Conservation (phyloP, 1,284 basidiomycete species). For the Microbotryum intermedium region DNA sequence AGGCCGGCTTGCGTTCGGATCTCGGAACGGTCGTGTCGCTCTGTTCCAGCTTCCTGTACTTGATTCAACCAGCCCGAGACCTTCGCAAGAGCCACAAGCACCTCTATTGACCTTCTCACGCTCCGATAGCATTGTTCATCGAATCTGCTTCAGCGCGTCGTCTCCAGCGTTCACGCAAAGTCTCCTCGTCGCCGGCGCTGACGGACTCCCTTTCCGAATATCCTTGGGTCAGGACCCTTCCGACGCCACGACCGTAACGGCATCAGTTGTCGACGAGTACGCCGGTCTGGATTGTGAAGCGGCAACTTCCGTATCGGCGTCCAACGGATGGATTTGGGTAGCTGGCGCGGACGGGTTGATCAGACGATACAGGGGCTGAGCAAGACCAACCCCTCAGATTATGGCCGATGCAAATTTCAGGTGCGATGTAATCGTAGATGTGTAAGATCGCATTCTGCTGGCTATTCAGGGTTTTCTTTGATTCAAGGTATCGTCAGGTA, state of each 20-base stretch:
- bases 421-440: too few species aligned
- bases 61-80: not conserved
- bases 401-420: too few species aligned
- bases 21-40: conserved; percentile 5
- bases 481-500: too few species aligned
- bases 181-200: conserved; percentile 21
- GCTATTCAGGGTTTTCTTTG: too few species aligned
- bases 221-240: not conserved
- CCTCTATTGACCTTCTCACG: not conserved
- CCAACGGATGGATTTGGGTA: too few species aligned
- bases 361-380: too few species aligned
- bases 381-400: too few species aligned
- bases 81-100: not conserved
- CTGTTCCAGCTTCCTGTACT: not conserved
- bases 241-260: not conserved
- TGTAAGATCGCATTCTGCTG: too few species aligned
- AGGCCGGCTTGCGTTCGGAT: conserved; percentile 3
- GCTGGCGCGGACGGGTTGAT: too few species aligned
- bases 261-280: conserved; percentile 19
- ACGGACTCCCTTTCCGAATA: conserved; percentile 28
- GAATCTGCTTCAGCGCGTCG: not conserved
- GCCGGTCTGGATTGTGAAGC: conserved; percentile 29
- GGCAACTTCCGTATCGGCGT: not conserved
- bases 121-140: not conserved
- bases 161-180: not conserved